Evolutionary conservation across 805 yeast genomes (phyloP), one percentile per base, ranked within the genome.

Genomic region (Kazachstania kunashirensis): DNA sequence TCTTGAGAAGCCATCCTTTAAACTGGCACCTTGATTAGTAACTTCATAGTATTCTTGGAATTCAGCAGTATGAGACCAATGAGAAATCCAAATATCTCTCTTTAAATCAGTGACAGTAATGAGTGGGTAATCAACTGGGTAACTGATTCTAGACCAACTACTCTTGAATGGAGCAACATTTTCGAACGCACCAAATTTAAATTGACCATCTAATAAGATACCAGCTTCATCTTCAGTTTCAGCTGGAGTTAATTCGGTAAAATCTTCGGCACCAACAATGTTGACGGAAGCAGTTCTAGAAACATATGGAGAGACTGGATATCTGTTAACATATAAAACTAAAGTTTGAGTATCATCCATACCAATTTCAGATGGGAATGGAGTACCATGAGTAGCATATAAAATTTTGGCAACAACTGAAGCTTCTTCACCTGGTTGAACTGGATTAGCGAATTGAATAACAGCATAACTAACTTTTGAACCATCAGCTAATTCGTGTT

Each of bases 21-120:
- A 67, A 43, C 66, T 63, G 2, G 94, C 94, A 21, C 81, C 96
- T 29, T 65, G 67, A 53, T 92, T 86, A 34, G 77, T 68, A 24
- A 86, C 49, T 62, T 85, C 89, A 56, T 85, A 88, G 53, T 79
- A 77, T 55, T 92, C 97, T 54, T 86, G 95, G 43, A 85, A 67
- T 56, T 84, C 72, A 41, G 81, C 52, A 36, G 83, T 60, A 48
- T 75, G 55, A 45, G 85, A 73, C 84, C 85, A 71, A 45, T 86
- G 95, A 2, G 96, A 89, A 35, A 88, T 66, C 96, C 97, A 89
- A 35, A 83, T 58, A 33, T 81, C 82, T 54, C 96, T 73, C 40
- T 73, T 66, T 42, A 85, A 67, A 40, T 64, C 67, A 44, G 70
- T 66, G 17, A 77, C 82, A 44, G 71, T 70, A 14, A 77, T 62